Percentiles rank a stretch among this genome's conserved stretches.
Evolutionary conservation across 2,329 filamentous ascomycete genomes (phyloP).

Genomic region (Pseudogymnoascus sp.): DNA sequence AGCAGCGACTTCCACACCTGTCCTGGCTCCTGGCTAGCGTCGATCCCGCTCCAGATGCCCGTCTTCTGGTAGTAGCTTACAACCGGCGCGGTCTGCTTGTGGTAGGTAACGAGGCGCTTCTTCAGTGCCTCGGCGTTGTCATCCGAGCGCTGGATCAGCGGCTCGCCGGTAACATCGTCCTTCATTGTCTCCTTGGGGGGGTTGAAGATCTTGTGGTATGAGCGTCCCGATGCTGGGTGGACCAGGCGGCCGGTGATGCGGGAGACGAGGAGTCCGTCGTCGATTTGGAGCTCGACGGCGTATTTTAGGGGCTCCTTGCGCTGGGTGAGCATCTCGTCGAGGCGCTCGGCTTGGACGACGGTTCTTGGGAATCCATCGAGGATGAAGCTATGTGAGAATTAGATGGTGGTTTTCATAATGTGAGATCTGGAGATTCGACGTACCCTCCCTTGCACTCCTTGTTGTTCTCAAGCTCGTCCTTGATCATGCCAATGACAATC

Average conservation of each 20-base stretch:
- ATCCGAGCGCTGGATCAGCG: conserved; percentile 89
- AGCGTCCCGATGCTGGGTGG: conserved; percentile 91
- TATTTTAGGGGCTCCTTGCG: conserved; percentile 84
- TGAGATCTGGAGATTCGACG: conserved; percentile 28
- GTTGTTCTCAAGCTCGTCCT: conserved; percentile 91
- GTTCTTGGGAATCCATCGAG: conserved; percentile 98
- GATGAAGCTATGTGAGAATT: conserved; percentile 67
- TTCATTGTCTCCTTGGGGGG: conserved; percentile 90
- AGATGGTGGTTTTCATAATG: conserved; percentile 11
- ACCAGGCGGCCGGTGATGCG: conserved; percentile 94
- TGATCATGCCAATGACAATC: conserved; percentile 99
- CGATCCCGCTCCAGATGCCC: conserved; percentile 92
- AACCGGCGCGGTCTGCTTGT: conserved; percentile 86
- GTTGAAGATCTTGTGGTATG: conserved; percentile 99
- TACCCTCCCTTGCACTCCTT: conserved; percentile 95
- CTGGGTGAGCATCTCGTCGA: conserved; percentile 80
- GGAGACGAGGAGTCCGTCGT: conserved; percentile 85
- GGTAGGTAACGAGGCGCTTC: conserved; percentile 91
- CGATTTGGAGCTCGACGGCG: conserved; percentile 93
- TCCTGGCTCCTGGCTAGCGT: conserved; percentile 91
- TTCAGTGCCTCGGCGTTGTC: conserved; percentile 94
- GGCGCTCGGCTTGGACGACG: conserved; percentile 86
- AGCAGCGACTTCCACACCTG: conserved; percentile 94
- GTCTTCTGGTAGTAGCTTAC: conserved; percentile 96
- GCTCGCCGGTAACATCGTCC: conserved; percentile 95